Evolutionary conservation across 2,329 filamentous ascomycete species (phyloP).

Genomic region (Tympanopsis confertula): DNA sequence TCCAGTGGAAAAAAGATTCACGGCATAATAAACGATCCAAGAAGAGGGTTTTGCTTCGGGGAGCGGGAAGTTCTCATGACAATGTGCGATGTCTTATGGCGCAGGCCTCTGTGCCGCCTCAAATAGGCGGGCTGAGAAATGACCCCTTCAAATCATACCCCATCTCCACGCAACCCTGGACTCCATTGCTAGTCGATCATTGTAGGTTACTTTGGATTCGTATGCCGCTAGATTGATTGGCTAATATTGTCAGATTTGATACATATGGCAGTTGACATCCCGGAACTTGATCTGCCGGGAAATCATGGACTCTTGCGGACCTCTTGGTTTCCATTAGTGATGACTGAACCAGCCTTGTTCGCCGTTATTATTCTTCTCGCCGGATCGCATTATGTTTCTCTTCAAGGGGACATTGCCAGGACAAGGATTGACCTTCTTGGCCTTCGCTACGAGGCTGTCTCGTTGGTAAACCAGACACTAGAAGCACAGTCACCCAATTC

Average conservation of each 20-base stretch:
- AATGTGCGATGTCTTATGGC: too few relatives aligned
- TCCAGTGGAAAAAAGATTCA: background rate
- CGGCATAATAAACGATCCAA: too few relatives aligned
- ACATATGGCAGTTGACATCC: slow-evolving; percentile 26
- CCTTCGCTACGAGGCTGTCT: slow-evolving; percentile 29
- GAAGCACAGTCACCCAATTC: slow-evolving; percentile 12
- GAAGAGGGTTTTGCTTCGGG: too few relatives aligned
- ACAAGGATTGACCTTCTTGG: slow-evolving; percentile 19
- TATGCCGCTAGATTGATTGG: slow-evolving; percentile 1
- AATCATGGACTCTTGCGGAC: slow-evolving; percentile 20
- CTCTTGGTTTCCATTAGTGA: slow-evolving; percentile 25
- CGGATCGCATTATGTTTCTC: slow-evolving; percentile 24
- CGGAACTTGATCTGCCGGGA: slow-evolving; percentile 22
- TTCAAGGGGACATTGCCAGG: slow-evolving; percentile 9
- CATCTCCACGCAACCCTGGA: slow-evolving; percentile 18
- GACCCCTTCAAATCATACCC: slow-evolving; percentile 22
- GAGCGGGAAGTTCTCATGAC: too few relatives aligned
- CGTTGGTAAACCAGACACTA: slow-evolving; percentile 26
- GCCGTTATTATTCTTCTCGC: slow-evolving; percentile 26
- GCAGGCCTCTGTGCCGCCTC: slow-evolving; percentile 5
- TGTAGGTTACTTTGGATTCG: slow-evolving; percentile 12
- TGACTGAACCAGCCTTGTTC: slow-evolving; percentile 23
- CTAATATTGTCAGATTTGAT: slow-evolving; percentile 14
- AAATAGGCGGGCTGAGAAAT: slow-evolving; percentile 12
- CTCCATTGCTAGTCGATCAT: slow-evolving; percentile 17